Conservation (phyloP, 2,329 filamentous ascomycete genomes). For the Hypoxylon rubiginosum region DNA sequence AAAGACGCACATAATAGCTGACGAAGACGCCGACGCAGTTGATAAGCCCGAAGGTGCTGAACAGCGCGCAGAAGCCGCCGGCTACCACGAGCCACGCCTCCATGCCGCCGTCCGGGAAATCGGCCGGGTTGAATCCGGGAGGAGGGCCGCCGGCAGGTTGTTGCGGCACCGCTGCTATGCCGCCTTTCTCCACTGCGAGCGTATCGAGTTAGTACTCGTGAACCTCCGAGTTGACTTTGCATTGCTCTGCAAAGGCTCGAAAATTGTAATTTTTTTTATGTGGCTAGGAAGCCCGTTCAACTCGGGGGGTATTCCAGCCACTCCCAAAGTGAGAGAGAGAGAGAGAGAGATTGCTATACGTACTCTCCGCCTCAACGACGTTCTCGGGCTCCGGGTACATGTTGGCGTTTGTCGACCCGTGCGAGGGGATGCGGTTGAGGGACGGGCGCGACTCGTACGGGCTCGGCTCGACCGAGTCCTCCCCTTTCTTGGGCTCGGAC, state of each 20-base stretch:
- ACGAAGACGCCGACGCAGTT: slow-evolving; percentile 68
- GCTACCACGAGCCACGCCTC: slow-evolving; percentile 70
- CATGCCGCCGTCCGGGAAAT: slow-evolving; percentile 71
- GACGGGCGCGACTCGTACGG: slow-evolving; percentile 35
- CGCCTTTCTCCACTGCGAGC: slow-evolving; percentile 54
- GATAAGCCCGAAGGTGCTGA: slow-evolving; percentile 57
- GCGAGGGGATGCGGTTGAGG: slow-evolving; percentile 49
- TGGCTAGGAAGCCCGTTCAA: too few species aligned
- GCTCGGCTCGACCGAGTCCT: slow-evolving; percentile 22
- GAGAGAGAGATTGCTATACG: slow-evolving; percentile 3
- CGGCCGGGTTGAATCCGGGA: slow-evolving; percentile 58
- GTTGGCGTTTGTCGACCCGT: slow-evolving; percentile 34
- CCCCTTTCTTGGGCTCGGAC: slow-evolving; percentile 35
- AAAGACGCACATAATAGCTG: slow-evolving; percentile 69
- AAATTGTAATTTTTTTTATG: too few species aligned
- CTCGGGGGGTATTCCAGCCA: too few species aligned
- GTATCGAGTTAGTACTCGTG: slow-evolving; percentile 33
- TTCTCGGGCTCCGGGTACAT: slow-evolving; percentile 41
- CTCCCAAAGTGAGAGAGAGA: too few species aligned
- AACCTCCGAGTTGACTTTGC: too few species aligned
- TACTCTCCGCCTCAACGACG: slow-evolving; percentile 43
- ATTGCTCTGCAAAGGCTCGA: too few species aligned
- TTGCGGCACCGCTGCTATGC: slow-evolving; percentile 21
- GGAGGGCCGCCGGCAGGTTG: slow-evolving; percentile 38
- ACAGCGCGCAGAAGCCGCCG: slow-evolving; percentile 58